These are phyloP conservation scores for Alloascoidea hylecoeti DNA, from an alignment of 805 yeast genomes.

Conservation along the genomic window DNA sequence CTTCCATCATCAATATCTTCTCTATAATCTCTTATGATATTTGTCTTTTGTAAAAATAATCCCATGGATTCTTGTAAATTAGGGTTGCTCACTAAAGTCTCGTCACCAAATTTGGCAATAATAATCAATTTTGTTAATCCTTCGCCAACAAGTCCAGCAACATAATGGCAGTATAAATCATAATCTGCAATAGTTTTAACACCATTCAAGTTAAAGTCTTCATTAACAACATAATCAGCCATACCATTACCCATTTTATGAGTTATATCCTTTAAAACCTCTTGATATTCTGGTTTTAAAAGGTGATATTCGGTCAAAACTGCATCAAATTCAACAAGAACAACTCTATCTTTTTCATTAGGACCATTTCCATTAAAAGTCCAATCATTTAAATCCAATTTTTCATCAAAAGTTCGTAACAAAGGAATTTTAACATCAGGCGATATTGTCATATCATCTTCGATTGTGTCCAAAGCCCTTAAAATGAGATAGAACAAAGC, in stretches of 20 bases:
- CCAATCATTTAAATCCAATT: slow-evolving; percentile 60
- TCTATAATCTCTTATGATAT: slow-evolving; percentile 87
- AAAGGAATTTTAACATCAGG: slow-evolving; percentile 61
- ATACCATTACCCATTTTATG: slow-evolving; percentile 91
- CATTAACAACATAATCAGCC: slow-evolving; percentile 83
- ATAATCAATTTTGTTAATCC: slow-evolving; percentile 80
- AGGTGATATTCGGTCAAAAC: slow-evolving; percentile 60
- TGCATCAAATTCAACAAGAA: slow-evolving; percentile 63
- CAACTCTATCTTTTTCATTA: slow-evolving; percentile 69
- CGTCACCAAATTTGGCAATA: slow-evolving; percentile 56
- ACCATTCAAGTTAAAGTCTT: slow-evolving; percentile 67
- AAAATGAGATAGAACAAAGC: slow-evolving; percentile 63
- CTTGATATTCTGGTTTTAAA: slow-evolving; percentile 64
- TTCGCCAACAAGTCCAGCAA: slow-evolving; percentile 96
- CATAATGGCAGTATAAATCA: slow-evolving; percentile 89
- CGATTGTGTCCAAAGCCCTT: slow-evolving; percentile 89
- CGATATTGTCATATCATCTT: slow-evolving; percentile 86
- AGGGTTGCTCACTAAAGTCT: slow-evolving; percentile 35
- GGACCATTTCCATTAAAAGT: slow-evolving; percentile 64
- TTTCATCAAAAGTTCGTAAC: slow-evolving; percentile 51
- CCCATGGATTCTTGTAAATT: slow-evolving; percentile 80
- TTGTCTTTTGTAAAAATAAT: slow-evolving; percentile 85
- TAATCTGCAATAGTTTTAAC: slow-evolving; percentile 68
- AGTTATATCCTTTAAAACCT: slow-evolving; percentile 65
- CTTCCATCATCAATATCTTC: slow-evolving; percentile 90